These are phyloP conservation scores for Colletotrichum chlorophyti DNA, from an alignment of 2,329 filamentous ascomycete genomes.

Conservation along the genomic window DNA sequence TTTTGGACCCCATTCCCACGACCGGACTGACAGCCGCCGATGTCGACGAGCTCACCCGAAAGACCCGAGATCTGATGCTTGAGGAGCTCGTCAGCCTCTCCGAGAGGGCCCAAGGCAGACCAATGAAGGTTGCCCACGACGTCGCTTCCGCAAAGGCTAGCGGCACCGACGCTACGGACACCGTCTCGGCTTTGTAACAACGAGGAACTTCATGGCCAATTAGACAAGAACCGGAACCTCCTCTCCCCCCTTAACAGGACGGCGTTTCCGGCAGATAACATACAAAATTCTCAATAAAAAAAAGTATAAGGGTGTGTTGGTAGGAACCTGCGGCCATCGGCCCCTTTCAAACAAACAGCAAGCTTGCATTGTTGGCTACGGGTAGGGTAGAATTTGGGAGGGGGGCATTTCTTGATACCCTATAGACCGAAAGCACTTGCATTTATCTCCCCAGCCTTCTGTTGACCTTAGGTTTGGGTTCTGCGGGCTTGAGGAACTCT, in stretches of 20 bases:
- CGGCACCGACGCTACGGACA: constrained; percentile 20
- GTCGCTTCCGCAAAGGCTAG: constrained; percentile 21
- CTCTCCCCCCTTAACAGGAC: neutral
- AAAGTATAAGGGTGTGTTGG: no score
- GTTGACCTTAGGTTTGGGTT: neutral
- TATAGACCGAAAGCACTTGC: constrained; percentile 28
- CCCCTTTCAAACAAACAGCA: no score
- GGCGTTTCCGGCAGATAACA: neutral
- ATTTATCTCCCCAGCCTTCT: constrained; percentile 6
- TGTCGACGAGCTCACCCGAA: constrained; percentile 74
- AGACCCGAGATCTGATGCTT: constrained; percentile 79
- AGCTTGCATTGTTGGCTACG: constrained; percentile 5
- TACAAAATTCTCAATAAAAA: neutral
- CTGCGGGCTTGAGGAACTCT: constrained; percentile 2
- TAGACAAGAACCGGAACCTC: neutral
- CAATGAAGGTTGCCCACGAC: constrained; percentile 24
- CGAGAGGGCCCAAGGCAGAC: constrained; percentile 52
- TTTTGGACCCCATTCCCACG: constrained; percentile 83
- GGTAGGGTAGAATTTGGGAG: constrained; percentile 26
- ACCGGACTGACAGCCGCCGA: constrained; percentile 75
- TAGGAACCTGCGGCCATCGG: no score
- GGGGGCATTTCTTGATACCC: constrained; percentile 28
- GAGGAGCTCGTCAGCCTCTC: constrained; percentile 65
- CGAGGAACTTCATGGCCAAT: neutral
- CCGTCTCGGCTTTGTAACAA: constrained; percentile 19